A percentile compares a stretch with the other conserved stretches of the same genome.
Conservation (phyloP, 2,329 filamentous ascomycete genomes). For the Fusarium vanettenii region DNA sequence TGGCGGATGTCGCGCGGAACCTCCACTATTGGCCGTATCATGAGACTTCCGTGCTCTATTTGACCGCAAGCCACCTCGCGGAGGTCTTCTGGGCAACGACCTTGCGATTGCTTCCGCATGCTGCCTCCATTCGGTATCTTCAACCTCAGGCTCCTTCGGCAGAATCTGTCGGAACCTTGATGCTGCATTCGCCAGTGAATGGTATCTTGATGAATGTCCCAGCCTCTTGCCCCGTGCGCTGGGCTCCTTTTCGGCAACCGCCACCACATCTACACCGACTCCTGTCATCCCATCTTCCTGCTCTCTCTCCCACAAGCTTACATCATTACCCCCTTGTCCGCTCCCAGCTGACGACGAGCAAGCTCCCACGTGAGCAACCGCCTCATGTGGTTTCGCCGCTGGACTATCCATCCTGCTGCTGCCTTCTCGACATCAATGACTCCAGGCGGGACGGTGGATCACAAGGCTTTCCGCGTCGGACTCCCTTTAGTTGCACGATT, state of each 20-base stretch:
- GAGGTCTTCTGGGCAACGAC: no score
- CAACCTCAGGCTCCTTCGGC: not conserved
- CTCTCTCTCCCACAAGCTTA: not conserved
- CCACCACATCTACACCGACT: not conserved
- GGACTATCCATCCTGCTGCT: not conserved
- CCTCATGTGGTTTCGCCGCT: not conserved
- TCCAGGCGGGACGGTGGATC: not conserved
- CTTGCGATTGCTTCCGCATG: no score
- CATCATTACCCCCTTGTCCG: not conserved
- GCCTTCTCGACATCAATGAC: not conserved
- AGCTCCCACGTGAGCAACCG: not conserved
- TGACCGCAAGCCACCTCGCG: no score
- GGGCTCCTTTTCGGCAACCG: not conserved
- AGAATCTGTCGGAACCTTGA: not conserved
- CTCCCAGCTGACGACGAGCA: not conserved
- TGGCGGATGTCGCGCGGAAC: not conserved
- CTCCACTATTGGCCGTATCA: not conserved
- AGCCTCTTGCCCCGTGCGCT: not conserved
- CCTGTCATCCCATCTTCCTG: not conserved
- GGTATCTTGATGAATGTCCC: not conserved
- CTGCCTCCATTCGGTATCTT: no score
- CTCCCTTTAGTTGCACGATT: not conserved
- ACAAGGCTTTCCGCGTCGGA: not conserved
- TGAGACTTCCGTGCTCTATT: no score
- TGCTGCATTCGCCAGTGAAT: not conserved